A percentile compares a stretch with the other conserved stretches of the same genome.
These are phyloP conservation scores for Entophlyctis helioformis DNA, from an alignment of 192 early-diverging fungal species.

Conservation along the genomic window DNA sequence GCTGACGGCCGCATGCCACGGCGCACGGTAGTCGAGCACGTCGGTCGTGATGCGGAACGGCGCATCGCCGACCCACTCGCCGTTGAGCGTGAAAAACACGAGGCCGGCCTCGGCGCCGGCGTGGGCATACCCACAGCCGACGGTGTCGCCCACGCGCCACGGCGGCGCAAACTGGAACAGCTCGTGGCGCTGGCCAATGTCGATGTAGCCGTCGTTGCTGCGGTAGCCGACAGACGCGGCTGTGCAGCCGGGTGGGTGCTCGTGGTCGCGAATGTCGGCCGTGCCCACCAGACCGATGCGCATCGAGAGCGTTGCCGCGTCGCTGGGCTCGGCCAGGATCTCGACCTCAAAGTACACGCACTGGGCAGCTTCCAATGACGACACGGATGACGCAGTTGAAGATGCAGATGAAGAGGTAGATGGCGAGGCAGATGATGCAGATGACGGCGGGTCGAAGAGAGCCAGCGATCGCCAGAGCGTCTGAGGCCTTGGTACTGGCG, in stretches of 20 bases:
- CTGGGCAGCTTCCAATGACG: background rate
- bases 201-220: background rate
- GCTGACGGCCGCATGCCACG: slow-evolving; percentile 10
- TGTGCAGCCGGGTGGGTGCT: background rate
- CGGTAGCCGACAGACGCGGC: background rate
- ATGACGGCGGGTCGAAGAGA: too few relatives aligned
- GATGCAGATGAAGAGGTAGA: too few relatives aligned
- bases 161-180: slow-evolving; percentile 12
- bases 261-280: too few relatives aligned
- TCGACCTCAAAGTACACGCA: slow-evolving; percentile 1
- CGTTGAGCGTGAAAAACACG: slow-evolving; percentile 30
- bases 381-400: too few relatives aligned
- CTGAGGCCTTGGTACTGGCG: too few relatives aligned
- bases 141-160: slow-evolving; percentile 13
- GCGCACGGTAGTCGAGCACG: slow-evolving; percentile 5
- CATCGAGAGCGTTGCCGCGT: background rate
- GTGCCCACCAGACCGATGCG: background rate
- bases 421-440: too few relatives aligned
- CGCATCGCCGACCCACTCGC: slow-evolving; percentile 30
- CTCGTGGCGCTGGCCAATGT: slow-evolving; percentile 14
- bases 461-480: too few relatives aligned
- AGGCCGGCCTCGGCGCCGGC: background rate
- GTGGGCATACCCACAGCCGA: slow-evolving; percentile 12
- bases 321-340: background rate
- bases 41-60: slow-evolving; percentile 8